Conservation (phyloP, 345 rosid genomes). For the Euphorbia pulcherrima region DNA sequence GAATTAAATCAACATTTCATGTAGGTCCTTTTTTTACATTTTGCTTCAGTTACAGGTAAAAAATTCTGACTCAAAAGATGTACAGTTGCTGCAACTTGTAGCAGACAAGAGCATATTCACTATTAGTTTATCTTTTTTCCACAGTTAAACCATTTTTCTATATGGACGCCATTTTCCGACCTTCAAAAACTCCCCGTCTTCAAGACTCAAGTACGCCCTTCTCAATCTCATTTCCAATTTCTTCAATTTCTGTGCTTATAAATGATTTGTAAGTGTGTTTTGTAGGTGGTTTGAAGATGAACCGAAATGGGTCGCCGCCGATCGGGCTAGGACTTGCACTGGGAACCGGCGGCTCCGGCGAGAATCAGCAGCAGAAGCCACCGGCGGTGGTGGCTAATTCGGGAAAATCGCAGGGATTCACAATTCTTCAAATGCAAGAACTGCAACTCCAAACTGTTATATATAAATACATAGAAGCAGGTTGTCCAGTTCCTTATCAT, state of each 20-base stretch:
- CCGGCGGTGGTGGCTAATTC: neutral
- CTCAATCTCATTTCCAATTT: neutral
- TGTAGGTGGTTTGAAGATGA: constrained; percentile 30
- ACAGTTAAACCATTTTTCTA: neutral
- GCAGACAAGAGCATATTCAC: neutral
- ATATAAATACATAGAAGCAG: constrained; percentile 40
- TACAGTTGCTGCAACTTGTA: constrained; percentile 2
- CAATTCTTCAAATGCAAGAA: constrained; percentile 44
- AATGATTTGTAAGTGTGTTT: too few relatives aligned
- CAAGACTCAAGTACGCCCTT: constrained; percentile 8
- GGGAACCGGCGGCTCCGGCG: constrained; percentile 26
- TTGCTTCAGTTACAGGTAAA: neutral
- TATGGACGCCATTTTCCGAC: constrained; percentile 14
- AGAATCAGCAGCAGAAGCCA: neutral
- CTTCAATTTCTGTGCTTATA: neutral
- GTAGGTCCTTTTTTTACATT: neutral
- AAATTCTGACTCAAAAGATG: constrained; percentile 11
- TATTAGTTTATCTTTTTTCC: neutral
- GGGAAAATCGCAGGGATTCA: constrained; percentile 27
- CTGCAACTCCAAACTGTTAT: constrained; percentile 43
- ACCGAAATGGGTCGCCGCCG: constrained; percentile 26
- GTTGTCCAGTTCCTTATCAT: constrained; percentile 40
- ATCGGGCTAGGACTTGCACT: constrained; percentile 41
- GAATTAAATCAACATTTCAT: too few relatives aligned
- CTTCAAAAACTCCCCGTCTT: constrained; percentile 27